Evolutionary conservation across 228 moss, liverwort and hornwort genomes (phyloP), one percentile per base, ranked within the genome.

Genomic region (Sphagnum magellanicum): DNA sequence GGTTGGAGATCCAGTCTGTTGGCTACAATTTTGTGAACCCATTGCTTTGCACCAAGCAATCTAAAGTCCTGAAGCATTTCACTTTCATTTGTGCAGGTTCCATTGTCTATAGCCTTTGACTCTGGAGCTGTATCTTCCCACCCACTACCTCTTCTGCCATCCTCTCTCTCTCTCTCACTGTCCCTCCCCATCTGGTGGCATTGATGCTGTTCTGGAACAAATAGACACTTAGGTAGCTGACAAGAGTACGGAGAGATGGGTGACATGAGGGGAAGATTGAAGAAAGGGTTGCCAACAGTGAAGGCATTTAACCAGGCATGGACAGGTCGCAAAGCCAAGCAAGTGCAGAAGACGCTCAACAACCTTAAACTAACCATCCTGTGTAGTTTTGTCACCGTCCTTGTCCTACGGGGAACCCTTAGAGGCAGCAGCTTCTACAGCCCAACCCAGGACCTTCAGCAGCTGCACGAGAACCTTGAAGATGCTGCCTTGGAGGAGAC

Each of bases 351-450:
- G 73, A 75, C 77, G 9, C 52, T 86, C 71, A 86, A 82, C 68
- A 78, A 79, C 51, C 79, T 82, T 61, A 86, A 82, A 71, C 72
- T 81, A 63, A 81, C 81, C 14, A 66, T 77, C 16, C 60, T 77
- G 17, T 81, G 81, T 64, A 77, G 81, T 11, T 48, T 81, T 5
- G 77, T 81, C 74, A 81, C 81, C 6, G 68, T 81, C 10, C 16
- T 81, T 4, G 53, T 81, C 11, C 67, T 81, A 46, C 74, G 77
- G 8, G 81, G 77, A 49, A 74, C 77, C 2, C 74, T 81, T 6
- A 74, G 81, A 10, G 81, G 74, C 46, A 77, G 81, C 0, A 61
- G 65, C 48, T 81, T 74, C 15, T 77, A 77, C 8, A 81, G 77
- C 47, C 74, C 81, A 6, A 74, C 68, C 0, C 81, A 81, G 46